Percentiles rank a stretch among this genome's conserved stretches.
These are phyloP conservation scores for Sporothrix schenckii DNA, from an alignment of 2,329 filamentous ascomycete genomes.

Conservation along the genomic window DNA sequence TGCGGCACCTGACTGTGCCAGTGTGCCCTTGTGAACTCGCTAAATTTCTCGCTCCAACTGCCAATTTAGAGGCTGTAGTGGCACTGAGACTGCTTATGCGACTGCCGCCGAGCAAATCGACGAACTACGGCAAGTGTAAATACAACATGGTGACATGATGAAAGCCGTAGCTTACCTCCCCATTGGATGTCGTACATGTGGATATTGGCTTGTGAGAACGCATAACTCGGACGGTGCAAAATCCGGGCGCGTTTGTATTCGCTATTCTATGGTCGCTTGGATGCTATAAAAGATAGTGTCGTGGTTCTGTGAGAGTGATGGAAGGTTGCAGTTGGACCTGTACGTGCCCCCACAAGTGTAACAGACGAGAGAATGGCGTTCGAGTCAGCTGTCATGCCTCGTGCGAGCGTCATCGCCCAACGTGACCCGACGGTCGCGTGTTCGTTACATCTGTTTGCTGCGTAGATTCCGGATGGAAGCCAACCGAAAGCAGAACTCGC, in stretches of 20 bases:
- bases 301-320: not conserved
- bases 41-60: constrained; percentile 31
- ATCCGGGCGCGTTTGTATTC: not conserved
- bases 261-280: constrained; percentile 12
- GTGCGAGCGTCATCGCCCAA: constrained; percentile 13
- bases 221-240: not conserved
- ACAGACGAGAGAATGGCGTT: not conserved
- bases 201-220: not conserved
- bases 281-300: not conserved
- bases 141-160: not conserved
- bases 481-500: not conserved
- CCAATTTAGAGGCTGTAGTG: not conserved
- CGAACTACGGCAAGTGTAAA: constrained; percentile 5
- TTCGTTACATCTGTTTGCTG: too few relatives aligned
- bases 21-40: constrained; percentile 18
- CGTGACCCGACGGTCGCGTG: constrained; percentile 11
- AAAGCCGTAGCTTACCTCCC: not conserved
- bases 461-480: not conserved
- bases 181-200: not conserved
- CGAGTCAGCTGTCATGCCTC: not conserved
- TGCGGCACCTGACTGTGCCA: not conserved
- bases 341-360: not conserved
- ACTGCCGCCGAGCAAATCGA: not conserved
- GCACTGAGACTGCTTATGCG: not conserved
- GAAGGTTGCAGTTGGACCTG: not conserved